Percentiles rank a stretch among this genome's conserved stretches.
phyloP scores from a whole-genome alignment of 495 filamentous ascomycete genomes.

The Penicillium riverlandense region DNA sequence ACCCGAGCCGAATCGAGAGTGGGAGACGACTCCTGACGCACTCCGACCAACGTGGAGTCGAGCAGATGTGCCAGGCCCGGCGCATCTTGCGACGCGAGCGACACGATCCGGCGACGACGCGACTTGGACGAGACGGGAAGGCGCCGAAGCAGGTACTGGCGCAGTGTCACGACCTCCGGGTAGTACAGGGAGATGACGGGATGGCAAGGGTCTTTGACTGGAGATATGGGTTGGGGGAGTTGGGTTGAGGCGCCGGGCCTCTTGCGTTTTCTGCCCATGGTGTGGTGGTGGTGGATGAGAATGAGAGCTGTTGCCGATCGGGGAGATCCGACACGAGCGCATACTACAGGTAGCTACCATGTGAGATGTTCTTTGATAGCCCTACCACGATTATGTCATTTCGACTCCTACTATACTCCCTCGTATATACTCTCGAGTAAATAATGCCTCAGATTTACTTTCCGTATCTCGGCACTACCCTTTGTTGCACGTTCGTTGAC shows the following conservation, averaged over 20 bases:
- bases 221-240: no score
- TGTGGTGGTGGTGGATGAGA: conserved; percentile 2
- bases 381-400: no score
- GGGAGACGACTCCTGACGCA: conserved; percentile 25
- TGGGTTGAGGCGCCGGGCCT: conserved; percentile 3
- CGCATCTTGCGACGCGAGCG: conserved; percentile 9
- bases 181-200: conserved; percentile 74
- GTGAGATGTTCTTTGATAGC: no score
- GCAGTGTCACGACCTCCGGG: conserved; percentile 55
- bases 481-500: background rate
- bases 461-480: no score
- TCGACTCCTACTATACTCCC: no score
- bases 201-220: conserved; percentile 25
- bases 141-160: conserved; percentile 57
- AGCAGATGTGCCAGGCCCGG: conserved; percentile 45
- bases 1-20: conserved; percentile 33
- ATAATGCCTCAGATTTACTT: no score
- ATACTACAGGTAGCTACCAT: no score
- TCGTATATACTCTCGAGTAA: no score
- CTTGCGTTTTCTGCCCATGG: conserved; percentile 40
- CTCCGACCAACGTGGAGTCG: conserved; percentile 61
- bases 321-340: no score
- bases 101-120: conserved; percentile 42
- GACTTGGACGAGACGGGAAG: conserved; percentile 46
- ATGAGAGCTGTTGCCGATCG: background rate